Evolutionary conservation across 306 rosid genomes (phyloP).

Genomic region (Medicago lupulina): DNA sequence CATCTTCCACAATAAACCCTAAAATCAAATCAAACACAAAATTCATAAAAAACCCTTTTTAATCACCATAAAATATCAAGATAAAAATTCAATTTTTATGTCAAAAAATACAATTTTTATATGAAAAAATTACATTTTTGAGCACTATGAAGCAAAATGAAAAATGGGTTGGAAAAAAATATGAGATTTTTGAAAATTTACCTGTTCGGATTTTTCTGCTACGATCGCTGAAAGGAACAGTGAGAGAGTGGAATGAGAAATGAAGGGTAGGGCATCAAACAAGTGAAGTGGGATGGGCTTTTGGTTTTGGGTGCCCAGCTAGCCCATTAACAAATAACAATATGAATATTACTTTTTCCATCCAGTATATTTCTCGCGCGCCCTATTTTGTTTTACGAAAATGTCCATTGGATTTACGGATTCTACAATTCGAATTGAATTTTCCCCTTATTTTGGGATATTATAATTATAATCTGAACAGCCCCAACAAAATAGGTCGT

Average conservation of each 20-base stretch:
- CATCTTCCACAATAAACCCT: constrained; percentile 45
- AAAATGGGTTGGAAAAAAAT: background rate
- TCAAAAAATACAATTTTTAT: background rate
- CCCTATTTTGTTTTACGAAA: too few relatives aligned
- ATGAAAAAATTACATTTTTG: background rate
- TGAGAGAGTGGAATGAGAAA: constrained; percentile 2
- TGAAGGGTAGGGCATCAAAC: constrained; percentile 32
- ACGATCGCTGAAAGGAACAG: constrained; percentile 9
- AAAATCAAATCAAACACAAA: background rate
- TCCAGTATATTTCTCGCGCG: too few relatives aligned
- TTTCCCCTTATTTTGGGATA: too few relatives aligned
- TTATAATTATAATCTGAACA: too few relatives aligned
- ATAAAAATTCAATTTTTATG: background rate
- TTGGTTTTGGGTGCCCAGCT: constrained; percentile 7
- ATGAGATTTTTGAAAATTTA: background rate
- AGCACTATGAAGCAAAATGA: background rate
- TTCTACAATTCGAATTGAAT: too few relatives aligned
- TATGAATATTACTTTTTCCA: too few relatives aligned
- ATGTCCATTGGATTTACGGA: too few relatives aligned
- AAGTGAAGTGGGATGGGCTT: background rate
- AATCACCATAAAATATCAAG: background rate
- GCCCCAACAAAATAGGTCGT: too few relatives aligned
- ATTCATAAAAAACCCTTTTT: background rate
- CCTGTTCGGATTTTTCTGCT: constrained; percentile 14
- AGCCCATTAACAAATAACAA: background rate